These are phyloP conservation scores for Chlorella sorokiniana DNA, from an alignment of 139 green algal genomes.

Conservation along the genomic window DNA sequence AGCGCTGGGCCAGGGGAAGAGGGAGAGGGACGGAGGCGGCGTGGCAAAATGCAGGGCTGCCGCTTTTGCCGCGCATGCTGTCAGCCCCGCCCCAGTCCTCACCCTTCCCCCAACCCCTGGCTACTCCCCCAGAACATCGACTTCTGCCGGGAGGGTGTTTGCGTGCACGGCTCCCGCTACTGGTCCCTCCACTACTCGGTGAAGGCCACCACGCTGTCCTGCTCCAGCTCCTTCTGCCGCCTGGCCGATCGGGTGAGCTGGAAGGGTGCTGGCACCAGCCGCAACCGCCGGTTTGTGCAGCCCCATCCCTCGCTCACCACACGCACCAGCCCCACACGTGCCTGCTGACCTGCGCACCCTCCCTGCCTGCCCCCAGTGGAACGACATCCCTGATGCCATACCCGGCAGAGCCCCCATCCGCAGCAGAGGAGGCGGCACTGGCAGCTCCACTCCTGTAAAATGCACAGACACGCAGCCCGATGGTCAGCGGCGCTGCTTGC, in stretches of 20 bases:
- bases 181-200: conserved; percentile 48
- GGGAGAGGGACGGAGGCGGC: not conserved
- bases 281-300: not conserved
- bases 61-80: too few species aligned
- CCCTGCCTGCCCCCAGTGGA: not conserved
- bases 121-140: conserved; percentile 18
- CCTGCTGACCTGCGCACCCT: not conserved
- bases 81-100: not conserved
- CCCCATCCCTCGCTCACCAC: not conserved
- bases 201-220: conserved; percentile 13
- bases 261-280: not conserved
- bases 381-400: conserved; percentile 42
- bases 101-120: not conserved
- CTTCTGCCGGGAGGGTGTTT: conserved; percentile 30
- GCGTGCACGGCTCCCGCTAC: conserved; percentile 46
- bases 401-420: conserved; percentile 21
- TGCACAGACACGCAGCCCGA: conserved; percentile 47
- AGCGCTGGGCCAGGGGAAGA: too few species aligned
- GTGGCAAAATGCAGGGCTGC: too few species aligned
- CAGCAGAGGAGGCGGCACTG: not conserved
- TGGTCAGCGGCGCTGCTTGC: conserved; percentile 6
- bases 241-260: not conserved
- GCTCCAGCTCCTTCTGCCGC: conserved; percentile 6
- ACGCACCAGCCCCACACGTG: not conserved
- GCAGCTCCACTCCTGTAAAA: not conserved